phyloP scores from a whole-genome alignment of 352 stramenopile genomes.

The Globisporangium parvum region DNA sequence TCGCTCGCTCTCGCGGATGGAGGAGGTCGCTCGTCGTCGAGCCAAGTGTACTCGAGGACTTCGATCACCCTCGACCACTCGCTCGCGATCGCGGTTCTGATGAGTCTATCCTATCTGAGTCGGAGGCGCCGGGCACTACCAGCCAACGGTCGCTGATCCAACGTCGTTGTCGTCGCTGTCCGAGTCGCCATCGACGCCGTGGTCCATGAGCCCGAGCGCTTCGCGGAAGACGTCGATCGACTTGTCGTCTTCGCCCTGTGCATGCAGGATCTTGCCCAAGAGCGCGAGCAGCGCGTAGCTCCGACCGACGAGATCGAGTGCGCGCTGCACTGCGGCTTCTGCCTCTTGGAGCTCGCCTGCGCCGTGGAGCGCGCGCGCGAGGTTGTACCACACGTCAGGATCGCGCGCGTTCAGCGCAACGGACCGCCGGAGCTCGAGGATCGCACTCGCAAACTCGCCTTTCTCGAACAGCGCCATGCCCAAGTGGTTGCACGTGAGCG shows the following conservation, averaged over 20 bases:
- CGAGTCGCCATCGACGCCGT: constrained; percentile 41
- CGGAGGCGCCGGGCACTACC: constrained; percentile 25
- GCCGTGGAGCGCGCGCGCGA: constrained; percentile 56
- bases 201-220: constrained; percentile 61
- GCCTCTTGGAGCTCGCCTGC: constrained; percentile 55
- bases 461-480: constrained; percentile 65
- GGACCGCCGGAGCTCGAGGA: constrained; percentile 68
- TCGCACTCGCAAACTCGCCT: constrained; percentile 46
- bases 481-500: constrained; percentile 67
- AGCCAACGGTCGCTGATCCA: constrained; percentile 73
- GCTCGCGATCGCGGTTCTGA: neutral
- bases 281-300: constrained; percentile 70
- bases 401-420: constrained; percentile 59
- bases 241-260: constrained; percentile 70
- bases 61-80: neutral
- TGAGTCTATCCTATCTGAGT: neutral
- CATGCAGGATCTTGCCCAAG: constrained; percentile 79
- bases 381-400: constrained; percentile 69
- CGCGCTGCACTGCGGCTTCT: constrained; percentile 54
- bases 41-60: neutral
- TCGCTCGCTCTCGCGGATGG: neutral
- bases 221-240: constrained; percentile 74
- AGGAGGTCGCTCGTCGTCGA: neutral
- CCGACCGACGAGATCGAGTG: constrained; percentile 39
- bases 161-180: constrained; percentile 71